Evolutionary conservation across 306 rosid species (phyloP).

Genomic region (Carpinus viminea): DNA sequence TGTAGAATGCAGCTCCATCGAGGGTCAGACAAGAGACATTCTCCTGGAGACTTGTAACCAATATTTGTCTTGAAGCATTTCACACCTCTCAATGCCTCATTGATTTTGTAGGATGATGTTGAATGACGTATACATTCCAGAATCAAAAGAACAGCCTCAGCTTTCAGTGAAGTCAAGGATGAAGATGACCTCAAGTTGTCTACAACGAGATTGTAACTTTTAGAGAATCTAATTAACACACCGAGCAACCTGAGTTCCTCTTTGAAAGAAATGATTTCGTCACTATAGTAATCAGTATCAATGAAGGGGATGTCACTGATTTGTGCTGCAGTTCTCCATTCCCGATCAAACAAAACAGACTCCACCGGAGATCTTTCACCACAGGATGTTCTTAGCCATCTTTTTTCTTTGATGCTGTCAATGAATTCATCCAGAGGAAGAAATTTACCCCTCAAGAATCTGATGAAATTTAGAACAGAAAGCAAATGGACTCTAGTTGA

Average conservation of each 20-base stretch:
- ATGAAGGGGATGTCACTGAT: slow-evolving; percentile 67
- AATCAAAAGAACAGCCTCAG: slow-evolving; percentile 48
- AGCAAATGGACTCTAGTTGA: slow-evolving; percentile 39
- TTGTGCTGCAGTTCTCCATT: slow-evolving; percentile 57
- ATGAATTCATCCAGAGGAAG: slow-evolving; percentile 40
- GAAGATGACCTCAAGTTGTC: slow-evolving; percentile 53
- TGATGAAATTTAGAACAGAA: slow-evolving; percentile 55
- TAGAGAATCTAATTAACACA: slow-evolving; percentile 42
- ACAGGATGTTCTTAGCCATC: slow-evolving; percentile 54
- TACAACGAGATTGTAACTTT: slow-evolving; percentile 39
- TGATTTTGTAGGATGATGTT: slow-evolving; percentile 13
- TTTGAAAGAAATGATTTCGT: slow-evolving; percentile 41
- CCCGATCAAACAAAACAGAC: slow-evolving; percentile 50
- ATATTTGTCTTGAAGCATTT: slow-evolving; percentile 57
- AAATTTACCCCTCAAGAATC: slow-evolving; percentile 31
- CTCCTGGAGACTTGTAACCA: slow-evolving; percentile 54
- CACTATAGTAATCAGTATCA: slow-evolving; percentile 49
- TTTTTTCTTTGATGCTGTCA: slow-evolving; percentile 34
- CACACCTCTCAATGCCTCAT: slow-evolving; percentile 21
- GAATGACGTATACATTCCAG: slow-evolving; percentile 37
- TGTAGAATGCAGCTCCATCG: slow-evolving; percentile 65
- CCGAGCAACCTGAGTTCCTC: slow-evolving; percentile 66
- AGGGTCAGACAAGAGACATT: slow-evolving; percentile 51
- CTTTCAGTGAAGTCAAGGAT: slow-evolving; percentile 26
- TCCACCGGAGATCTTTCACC: slow-evolving; percentile 60